phyloP scores from a whole-genome alignment of 768 basidiomycete genomes.

The Tulasnella calospora region DNA sequence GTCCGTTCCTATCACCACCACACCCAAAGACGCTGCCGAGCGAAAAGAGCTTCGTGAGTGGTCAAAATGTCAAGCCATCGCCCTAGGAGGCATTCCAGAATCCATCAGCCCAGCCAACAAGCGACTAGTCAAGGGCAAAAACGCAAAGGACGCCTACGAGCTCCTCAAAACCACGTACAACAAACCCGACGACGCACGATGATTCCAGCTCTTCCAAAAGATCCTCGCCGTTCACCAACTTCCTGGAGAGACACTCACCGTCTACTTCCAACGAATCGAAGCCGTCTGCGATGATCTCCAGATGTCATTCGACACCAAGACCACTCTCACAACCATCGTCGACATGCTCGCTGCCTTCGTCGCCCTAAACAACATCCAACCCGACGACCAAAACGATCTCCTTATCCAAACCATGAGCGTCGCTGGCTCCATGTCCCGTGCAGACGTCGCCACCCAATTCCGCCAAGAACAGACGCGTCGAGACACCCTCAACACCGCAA shows the following conservation, averaged over 20 bases:
- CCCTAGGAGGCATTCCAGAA: constrained; percentile 1
- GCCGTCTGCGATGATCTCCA: too few relatives aligned
- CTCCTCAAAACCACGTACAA: neutral
- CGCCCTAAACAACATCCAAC: neutral
- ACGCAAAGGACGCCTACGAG: neutral
- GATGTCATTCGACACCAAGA: too few relatives aligned
- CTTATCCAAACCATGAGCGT: neutral
- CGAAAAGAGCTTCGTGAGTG: neutral
- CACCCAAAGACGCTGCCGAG: neutral
- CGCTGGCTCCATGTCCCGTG: neutral
- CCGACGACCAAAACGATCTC: neutral
- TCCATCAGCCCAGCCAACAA: neutral
- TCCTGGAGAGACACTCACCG: neutral
- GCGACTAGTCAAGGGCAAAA: neutral
- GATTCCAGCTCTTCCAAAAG: constrained; percentile 1
- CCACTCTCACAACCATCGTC: neutral
- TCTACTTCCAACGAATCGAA: neutral
- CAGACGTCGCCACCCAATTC: neutral
- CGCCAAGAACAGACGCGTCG: neutral
- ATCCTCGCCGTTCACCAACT: neutral
- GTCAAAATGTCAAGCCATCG: neutral
- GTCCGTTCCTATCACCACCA: neutral
- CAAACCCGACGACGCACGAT: neutral
- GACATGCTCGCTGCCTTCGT: neutral
- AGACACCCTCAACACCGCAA: neutral